Evolutionary conservation across 371 early-diverging fungal genomes (phyloP), one percentile per base, ranked within the genome.

Genomic region (Mortierella sp.): DNA sequence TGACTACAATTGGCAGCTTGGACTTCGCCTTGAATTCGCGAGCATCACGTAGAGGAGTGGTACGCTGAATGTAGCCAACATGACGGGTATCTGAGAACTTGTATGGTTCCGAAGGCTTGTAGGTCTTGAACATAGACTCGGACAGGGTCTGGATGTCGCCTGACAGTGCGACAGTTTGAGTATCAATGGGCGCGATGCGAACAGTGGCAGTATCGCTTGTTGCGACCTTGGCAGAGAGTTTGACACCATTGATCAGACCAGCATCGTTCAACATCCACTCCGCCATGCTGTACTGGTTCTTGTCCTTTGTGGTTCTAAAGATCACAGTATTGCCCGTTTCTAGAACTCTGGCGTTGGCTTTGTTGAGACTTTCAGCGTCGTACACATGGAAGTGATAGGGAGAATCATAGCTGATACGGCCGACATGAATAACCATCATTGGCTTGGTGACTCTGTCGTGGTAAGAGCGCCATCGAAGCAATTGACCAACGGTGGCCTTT

Each of bases 91-190:
- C 80, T 2, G 82, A 79, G 9, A 82, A 37, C 19, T 47, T 57
- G 65, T 82, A 82, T 0, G 66, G 55, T n/a, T 63, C 54, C 0
- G 62, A 29, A 0, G 82, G 80, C 47, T 76, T 74, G 59, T 73
- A 82, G 34, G 67, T 37, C 59, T 58, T 64, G 69, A 80, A 80
- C 14, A 34, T 51, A 4, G 62, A 65, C 49, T 54, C 59, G 43
- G 77, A 68, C 16, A 82, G 12, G 5, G 46, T 34, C 25, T 54
- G 54, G 22, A 69, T 57, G 17, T 78, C 79, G 2, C 68, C 79
- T 7, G 50, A 53, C 14, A 48, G 46, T 6, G 76, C 61, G 3
- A 62, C 60, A 12, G 72, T 79, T 10, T 29, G 39, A 10, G 64
- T 56, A 10, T 78, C 54, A 21, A 82, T 31, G 1, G 73, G 69